Evolutionary conservation across 345 rosid species (phyloP), one percentile per base, ranked within the genome.

Genomic region (Mallotus nudiflorus): DNA sequence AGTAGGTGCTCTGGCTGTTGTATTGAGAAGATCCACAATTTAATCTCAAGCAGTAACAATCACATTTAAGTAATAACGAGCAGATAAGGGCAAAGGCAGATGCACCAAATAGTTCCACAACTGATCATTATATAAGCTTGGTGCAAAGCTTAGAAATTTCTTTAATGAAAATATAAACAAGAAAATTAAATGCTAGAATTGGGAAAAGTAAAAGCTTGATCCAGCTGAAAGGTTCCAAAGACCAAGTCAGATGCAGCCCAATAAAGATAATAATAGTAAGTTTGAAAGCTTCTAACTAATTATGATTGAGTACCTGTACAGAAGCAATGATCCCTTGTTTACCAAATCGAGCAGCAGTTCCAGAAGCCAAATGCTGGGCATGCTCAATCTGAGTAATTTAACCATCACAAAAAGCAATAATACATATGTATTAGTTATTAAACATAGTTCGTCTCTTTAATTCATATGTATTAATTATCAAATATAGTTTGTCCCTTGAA

Each of bases 1-100:
- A 86, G 89, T 73, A 94, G 73, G 77, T 94, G 98, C 70, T 89
- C 91, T 15, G 98, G 98, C 98, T 94, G 94, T 83, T 57, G 62
- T 10, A 57, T 31, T 70, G 59, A 65, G 53, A 37, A 70, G 57
- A 18, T 53, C 50, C 42, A 66, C n/a, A 5, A 8, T 66, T 35
- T 39, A n/a, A 60, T 27, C n/a, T n/a, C 42, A 39, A 33, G 22
- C 6, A 49, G 66, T 31, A 19, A 59, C 19, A 9, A n/a, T n/a
- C 63, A 33, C 63, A 18, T 42, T 1, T 4, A 9, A 42, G 46
- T 1, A 42, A 42, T 42, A 5, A 42, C 9, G 9, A 42, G 46
- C 28, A 22, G 16, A 24, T 1, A 1, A n/a, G n/a, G n/a, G n/a
- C n/a, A n/a, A n/a, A n/a, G n/a, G n/a, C n/a, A n/a, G n/a, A n/a